Conservation (phyloP, 164 flowering plant species). For the Vitis riparia region DNA sequence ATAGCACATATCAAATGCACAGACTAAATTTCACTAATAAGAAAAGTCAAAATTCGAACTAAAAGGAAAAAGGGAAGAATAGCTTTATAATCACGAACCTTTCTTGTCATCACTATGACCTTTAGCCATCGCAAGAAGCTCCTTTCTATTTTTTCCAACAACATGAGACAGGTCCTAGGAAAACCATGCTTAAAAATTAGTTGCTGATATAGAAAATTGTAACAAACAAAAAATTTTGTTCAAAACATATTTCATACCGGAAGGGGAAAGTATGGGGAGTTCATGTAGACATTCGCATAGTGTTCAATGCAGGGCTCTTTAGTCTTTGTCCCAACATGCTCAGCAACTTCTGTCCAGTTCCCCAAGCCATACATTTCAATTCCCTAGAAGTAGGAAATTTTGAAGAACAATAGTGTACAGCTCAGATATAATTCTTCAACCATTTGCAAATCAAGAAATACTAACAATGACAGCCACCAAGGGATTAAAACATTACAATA, state of each 20-base stretch:
- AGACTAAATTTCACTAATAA: too few species aligned
- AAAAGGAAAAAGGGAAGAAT: neutral
- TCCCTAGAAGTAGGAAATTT: conserved; percentile 24
- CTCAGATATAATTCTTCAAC: neutral
- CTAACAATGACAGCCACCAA: neutral
- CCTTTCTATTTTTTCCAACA: conserved; percentile 82
- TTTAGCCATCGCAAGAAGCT: conserved; percentile 94
- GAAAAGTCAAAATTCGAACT: neutral
- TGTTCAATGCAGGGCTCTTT: conserved; percentile 44
- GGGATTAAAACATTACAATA: conserved; percentile 4
- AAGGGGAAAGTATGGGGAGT: conserved; percentile 45
- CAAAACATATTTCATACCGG: conserved; percentile 30
- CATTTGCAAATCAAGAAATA: neutral
- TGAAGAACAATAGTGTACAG: neutral
- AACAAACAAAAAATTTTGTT: neutral
- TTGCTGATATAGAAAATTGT: neutral
- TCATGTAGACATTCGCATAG: conserved; percentile 32
- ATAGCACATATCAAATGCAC: too few species aligned
- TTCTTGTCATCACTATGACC: conserved; percentile 64
- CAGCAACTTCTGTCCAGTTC: conserved; percentile 54
- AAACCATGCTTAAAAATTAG: neutral
- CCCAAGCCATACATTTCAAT: conserved; percentile 52
- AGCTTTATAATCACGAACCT: conserved; percentile 41
- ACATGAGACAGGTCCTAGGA: conserved; percentile 74
- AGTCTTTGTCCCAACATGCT: conserved; percentile 51